Evolutionary conservation across 352 stramenopile genomes (phyloP), one percentile per base, ranked within the genome.

Genomic region (Globisporangium uncinulatum): DNA sequence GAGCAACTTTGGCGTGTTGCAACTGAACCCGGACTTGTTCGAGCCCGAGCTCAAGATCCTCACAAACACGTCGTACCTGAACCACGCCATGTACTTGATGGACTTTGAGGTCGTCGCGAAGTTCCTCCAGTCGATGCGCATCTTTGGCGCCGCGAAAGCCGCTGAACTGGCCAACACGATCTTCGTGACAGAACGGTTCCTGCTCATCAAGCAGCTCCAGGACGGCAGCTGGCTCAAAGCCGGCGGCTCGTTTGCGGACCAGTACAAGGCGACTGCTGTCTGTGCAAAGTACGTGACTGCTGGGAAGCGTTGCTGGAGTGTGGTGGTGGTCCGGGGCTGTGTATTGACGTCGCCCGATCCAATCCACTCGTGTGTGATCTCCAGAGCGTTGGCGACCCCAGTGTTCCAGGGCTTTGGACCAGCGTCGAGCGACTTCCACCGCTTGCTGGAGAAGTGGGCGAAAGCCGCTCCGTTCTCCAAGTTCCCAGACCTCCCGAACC

Each of bases 201-300:
- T 94, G 54, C 37, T 91, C 8, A 58, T 76, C 29, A 80, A 85
- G 41, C 85, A 94, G 32, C 70, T 82, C 37, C 70, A 72, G 6
- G 85, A 87, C 57, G 85, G 85, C 13, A 88, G 73, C 47, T 94
- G 85, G 84, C 86, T 77, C 58, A 85, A 85, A 49, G 44, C 65
- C 4, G 73, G 71, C 46, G 78, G 74, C 7, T 76, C 64, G 4
- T 67, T 65, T 0, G 66, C 83, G 13, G 82, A 93, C 29, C 82
- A 86, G 57, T 94, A 87, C 69, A 94, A 94, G 51, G 67, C 83
- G 3, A 94, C 85, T 1, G 78, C 87, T 29, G 82, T 76, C 4
- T 94, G 85, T 52, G 69, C 84, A 4, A 94, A 92, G 83, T 94
- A 71, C 62, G 79, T 78, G 29, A 17, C 15, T 13, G 41, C 41